Base-by-base conservation (phyloP, 768 basidiomycete species). In the Lanmaoa rubissima region DNA sequence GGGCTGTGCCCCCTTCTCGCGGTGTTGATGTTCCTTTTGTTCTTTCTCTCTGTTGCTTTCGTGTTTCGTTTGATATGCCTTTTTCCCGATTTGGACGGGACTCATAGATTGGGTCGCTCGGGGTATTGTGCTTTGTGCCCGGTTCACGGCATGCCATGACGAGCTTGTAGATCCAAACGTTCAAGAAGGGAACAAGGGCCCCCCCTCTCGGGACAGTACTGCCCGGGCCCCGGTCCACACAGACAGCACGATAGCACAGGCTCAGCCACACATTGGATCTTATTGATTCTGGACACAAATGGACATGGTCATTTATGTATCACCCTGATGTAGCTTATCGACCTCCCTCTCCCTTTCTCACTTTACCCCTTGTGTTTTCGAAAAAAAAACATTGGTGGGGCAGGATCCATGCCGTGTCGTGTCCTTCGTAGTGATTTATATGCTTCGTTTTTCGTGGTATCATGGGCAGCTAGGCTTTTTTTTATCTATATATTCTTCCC, bases 251-350 rank as follows among this genome's bases (percentile, higher is more conserved):
- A 16, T 57, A 24, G 40, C 44, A 24, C 41, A 32, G 45, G 17
- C 43, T n/a, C 46, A 24, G 19, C 24, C 47, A 49, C 40, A 42
- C 11, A 53, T 28, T 60, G 28, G 47, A 54, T 28, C 58, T 34
- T 19, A 19, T 16, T 57, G 53, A 57, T 55, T 21, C 42, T 62
- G 36, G 45, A 42, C 39, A 34, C 46, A 32, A 13, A 42, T 26
- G 48, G 48, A 48, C 45, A 8, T 45, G 50, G 44, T 48, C 39
- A 51, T 40, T 16, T 56, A 62, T 55, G 42, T 59, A 64, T 59
- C 43, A 34, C 14, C 38, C 51, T 24, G 48, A 49, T 57, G 55
- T 62, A 59, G 51, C 63, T 65, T 66, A 62, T 57, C 62, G 51
- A 47, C 55, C 32, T 14, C 36, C 28, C 28, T n/a, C n/a, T 28